These are phyloP conservation scores for Helenozyma baotianmanensis DNA, from an alignment of 805 yeast genomes.

Conservation along the genomic window DNA sequence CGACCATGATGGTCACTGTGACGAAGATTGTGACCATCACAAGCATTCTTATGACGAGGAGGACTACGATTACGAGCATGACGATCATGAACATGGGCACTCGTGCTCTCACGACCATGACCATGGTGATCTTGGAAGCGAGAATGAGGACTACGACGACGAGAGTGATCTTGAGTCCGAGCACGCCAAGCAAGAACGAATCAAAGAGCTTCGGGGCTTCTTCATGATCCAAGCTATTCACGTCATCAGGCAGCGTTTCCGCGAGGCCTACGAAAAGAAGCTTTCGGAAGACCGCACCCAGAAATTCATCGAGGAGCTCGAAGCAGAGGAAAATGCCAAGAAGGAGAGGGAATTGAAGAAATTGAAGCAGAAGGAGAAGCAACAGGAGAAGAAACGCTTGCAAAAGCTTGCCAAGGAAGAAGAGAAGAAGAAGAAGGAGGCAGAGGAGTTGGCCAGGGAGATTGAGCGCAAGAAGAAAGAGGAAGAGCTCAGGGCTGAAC, in stretches of 20 bases:
- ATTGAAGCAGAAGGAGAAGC: slow-evolving; percentile 60
- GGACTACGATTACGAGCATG: slow-evolving; percentile 19
- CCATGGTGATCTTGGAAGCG: slow-evolving; percentile 2
- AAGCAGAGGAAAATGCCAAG: slow-evolving; percentile 61
- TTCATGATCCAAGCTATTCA: slow-evolving; percentile 77
- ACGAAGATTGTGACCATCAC: slow-evolving; percentile 25
- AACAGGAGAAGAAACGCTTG: slow-evolving; percentile 62
- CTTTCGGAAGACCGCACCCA: slow-evolving; percentile 71
- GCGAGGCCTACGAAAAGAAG: slow-evolving; percentile 73
- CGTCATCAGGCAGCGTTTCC: slow-evolving; percentile 66
- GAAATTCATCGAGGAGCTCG: slow-evolving; percentile 61
- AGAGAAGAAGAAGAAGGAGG: slow-evolving; percentile 52
- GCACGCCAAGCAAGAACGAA: slow-evolving; percentile 51
- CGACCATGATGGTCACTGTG: slow-evolving; percentile 5
- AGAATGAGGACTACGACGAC: slow-evolving; percentile 6
- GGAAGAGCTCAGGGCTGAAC: slow-evolving; percentile 34
- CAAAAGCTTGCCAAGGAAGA: slow-evolving; percentile 62
- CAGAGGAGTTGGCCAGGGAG: slow-evolving; percentile 41
- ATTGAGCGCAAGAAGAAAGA: slow-evolving; percentile 24
- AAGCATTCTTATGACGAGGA: slow-evolving; percentile 22
- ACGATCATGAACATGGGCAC: slow-evolving; percentile 27
- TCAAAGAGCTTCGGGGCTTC: slow-evolving; percentile 76
- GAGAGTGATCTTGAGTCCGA: slow-evolving; percentile 32
- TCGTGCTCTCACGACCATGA: slow-evolving; percentile 32
- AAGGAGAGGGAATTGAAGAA: slow-evolving; percentile 65